Percentiles rank a stretch among this genome's conserved stretches.
phyloP scores from a whole-genome alignment of 1,139 yeast species.

The Candida sanyaensis region DNA sequence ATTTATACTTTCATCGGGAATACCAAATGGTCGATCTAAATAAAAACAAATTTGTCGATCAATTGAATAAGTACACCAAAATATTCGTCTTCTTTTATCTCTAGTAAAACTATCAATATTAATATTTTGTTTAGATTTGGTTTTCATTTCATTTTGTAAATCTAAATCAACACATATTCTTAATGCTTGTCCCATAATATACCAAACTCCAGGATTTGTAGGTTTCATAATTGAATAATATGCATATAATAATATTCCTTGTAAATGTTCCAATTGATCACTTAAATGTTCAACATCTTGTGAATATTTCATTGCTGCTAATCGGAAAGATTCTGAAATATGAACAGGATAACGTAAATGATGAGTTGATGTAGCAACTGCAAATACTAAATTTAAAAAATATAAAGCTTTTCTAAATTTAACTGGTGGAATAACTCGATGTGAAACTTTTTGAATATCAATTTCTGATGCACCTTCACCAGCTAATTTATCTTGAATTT shows the following conservation, averaged over 20 bases:
- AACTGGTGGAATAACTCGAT: constrained; percentile 46
- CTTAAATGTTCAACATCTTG: constrained; percentile 59
- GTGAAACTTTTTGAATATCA: constrained; percentile 27
- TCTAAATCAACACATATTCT: constrained; percentile 84
- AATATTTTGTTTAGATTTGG: constrained; percentile 24
- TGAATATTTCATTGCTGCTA: constrained; percentile 64
- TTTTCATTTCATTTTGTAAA: constrained; percentile 60
- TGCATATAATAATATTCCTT: constrained; percentile 68
- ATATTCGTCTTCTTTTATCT: constrained; percentile 75
- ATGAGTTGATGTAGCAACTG: constrained; percentile 76
- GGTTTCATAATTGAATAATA: constrained; percentile 76
- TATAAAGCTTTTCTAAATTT: constrained; percentile 48
- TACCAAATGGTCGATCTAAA: constrained; percentile 72
- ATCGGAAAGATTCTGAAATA: constrained; percentile 70
- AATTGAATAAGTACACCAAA: constrained; percentile 87
- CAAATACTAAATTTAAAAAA: constrained; percentile 74
- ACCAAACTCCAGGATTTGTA: constrained; percentile 91
- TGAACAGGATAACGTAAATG: constrained; percentile 69
- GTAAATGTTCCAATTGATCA: constrained; percentile 70
- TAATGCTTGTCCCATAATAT: constrained; percentile 77
- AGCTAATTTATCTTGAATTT: constrained; percentile 18
- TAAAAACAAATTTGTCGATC: constrained; percentile 80
- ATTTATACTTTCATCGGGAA: constrained; percentile 68
- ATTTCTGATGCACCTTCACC: background rate
- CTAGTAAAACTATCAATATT: constrained; percentile 51